Evolutionary conservation across 139 green algal species (phyloP).

Genomic region (Chlamydomonas sphaeroides): DNA sequence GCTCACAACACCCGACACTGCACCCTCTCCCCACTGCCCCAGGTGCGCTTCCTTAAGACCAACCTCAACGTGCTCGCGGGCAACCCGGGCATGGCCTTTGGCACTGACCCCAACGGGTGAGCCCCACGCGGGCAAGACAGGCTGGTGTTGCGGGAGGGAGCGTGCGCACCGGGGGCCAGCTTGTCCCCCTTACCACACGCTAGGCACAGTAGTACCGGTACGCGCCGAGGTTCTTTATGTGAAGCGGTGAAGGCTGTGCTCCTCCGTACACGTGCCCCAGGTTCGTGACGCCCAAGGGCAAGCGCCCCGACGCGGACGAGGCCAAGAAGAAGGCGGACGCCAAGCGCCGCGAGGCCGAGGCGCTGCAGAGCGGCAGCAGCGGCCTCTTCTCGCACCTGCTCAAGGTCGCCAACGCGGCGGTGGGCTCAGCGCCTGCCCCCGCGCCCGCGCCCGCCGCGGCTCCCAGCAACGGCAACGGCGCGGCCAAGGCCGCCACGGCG

Average conservation of each 20-base stretch:
- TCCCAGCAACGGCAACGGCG: background rate
- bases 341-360: slow-evolving; percentile 11
- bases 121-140: no score
- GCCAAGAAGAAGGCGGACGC: background rate
- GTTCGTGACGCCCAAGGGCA: slow-evolving; percentile 43
- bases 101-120: slow-evolving; percentile 53
- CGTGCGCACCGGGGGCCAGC: no score
- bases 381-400: slow-evolving; percentile 43
- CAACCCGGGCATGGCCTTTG: slow-evolving; percentile 49
- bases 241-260: no score
- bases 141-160: no score
- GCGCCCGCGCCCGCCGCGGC: background rate
- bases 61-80: slow-evolving; percentile 43
- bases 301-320: background rate
- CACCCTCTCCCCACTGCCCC: no score
- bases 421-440: background rate
- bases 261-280: no score
- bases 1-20: no score
- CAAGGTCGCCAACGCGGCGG: no score
- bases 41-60: slow-evolving; percentile 10
- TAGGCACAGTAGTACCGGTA: no score
- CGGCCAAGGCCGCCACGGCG: background rate
- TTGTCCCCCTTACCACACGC: no score
- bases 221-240: no score
- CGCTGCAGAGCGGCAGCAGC: slow-evolving; percentile 1